Evolutionary conservation across 192 early-diverging fungal species (phyloP), one percentile per base, ranked within the genome.

Genomic region (Gamsiella multidivaricata): DNA sequence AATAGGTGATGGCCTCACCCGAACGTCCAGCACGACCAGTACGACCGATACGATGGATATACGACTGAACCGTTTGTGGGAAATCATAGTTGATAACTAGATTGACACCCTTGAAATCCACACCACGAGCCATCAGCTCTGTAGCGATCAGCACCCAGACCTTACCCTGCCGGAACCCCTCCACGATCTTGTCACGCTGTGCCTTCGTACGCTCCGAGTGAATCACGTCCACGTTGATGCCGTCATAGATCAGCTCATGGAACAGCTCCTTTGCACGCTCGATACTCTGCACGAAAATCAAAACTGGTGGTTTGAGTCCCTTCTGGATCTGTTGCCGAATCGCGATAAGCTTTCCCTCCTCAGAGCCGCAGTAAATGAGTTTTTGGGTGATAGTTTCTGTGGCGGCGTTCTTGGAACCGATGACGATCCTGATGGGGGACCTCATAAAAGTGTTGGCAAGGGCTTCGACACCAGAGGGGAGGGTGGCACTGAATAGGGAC

Each of bases 21-120:
- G 66, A 28, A 20, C 94, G 87, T 6, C 98, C 98, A 20, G 97
- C 98, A 88, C 97, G 93, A 82, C 96, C 97, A 5, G 97, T 99
- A 81, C 98, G 94, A 52, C 97, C 98, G 75, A 98, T 96, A 64
- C 98, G 81, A 83, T 99, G 98, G 72, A 98, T 96, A 80, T 99
- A 99, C 28, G 91, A 92, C 63, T 91, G 91, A 2, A 94, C 88
- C 7, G 91, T 91, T 81, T 95, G 93, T 49, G 98, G 97, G 72
- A 98, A 97, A 78, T 99, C 98, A 65, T 97, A 99, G 76, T 99
- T 99, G 85, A 99, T 93, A 31, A 99, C 98, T 60, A 95, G 65
- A 55, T 96, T 94, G 26, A 99, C 96, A 20, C 94, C 96, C 79
- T 97, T 97, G 82, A 99, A 98, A 85, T 99, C 97, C 72, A 99